Evolutionary conservation across 768 basidiomycete species (phyloP).

Genomic region (Suillus clintonianus): DNA sequence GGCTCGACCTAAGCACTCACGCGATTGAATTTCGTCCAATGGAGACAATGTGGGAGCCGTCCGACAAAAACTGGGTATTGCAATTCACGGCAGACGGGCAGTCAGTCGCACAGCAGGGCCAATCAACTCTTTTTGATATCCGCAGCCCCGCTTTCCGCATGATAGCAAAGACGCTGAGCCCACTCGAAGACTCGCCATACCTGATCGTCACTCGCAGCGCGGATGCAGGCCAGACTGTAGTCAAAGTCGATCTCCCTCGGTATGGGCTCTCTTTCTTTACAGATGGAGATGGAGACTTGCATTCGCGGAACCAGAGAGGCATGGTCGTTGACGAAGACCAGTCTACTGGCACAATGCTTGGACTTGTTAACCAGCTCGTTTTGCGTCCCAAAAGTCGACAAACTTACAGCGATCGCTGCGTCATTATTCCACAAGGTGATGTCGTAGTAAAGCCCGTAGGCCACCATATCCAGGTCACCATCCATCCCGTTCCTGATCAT

Average conservation of each 20-base stretch:
- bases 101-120: slow-evolving; percentile 2
- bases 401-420: slow-evolving; percentile 1
- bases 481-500: not conserved
- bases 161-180: slow-evolving; percentile 13
- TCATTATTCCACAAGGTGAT: slow-evolving; percentile 13
- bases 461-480: not conserved
- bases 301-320: slow-evolving; percentile 38
- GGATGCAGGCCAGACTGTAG: slow-evolving; percentile 8
- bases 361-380: slow-evolving; percentile 38
- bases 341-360: slow-evolving; percentile 41
- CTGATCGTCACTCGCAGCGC: slow-evolving; percentile 16
- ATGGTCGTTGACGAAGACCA: slow-evolving; percentile 42
- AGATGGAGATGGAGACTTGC: slow-evolving; percentile 24
- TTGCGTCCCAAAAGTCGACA: slow-evolving; percentile 26
- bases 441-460: not conserved
- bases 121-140: slow-evolving; percentile 15
- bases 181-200: slow-evolving; percentile 15
- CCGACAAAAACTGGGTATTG: slow-evolving; percentile 18
- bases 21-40: slow-evolving; percentile 22
- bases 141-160: slow-evolving; percentile 20
- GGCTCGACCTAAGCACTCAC: slow-evolving; percentile 16
- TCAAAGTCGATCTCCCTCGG: slow-evolving; percentile 32
- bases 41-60: slow-evolving; percentile 15
- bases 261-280: slow-evolving; percentile 40
- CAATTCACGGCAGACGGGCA: not conserved